Percentiles rank a stretch among this genome's conserved stretches.
Evolutionary conservation across 1,139 yeast genomes (phyloP).

Genomic region (Yamadazyma triangularis): DNA sequence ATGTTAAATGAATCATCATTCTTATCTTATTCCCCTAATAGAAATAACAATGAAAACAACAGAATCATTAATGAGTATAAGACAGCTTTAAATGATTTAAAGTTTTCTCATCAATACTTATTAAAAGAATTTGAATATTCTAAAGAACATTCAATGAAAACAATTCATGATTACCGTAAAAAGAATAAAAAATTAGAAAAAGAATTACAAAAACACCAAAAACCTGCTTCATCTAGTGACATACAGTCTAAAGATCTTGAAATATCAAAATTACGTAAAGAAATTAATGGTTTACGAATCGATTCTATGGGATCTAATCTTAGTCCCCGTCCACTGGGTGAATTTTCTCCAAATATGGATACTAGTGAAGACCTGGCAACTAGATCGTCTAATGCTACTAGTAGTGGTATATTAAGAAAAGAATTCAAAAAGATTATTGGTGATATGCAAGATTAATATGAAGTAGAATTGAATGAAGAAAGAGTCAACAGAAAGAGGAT

Average conservation of each 20-base stretch:
- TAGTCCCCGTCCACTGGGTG: no score
- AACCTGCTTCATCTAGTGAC: conserved; percentile 2
- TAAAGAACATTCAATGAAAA: conserved; percentile 43
- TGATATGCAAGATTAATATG: conserved; percentile 61
- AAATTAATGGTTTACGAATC: conserved; percentile 44
- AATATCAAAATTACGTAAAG: conserved; percentile 41
- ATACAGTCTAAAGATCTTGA: conserved; percentile 40
- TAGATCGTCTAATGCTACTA: conserved; percentile 13
- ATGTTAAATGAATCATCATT: conserved; percentile 23
- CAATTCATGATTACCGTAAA: conserved; percentile 46
- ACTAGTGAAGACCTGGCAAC: conserved; percentile 10
- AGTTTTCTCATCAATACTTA: conserved; percentile 60
- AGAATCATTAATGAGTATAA: conserved; percentile 39
- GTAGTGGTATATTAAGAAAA: conserved; percentile 52
- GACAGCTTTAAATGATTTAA: conserved; percentile 56
- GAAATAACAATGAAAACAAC: conserved; percentile 13
- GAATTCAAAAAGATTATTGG: conserved; percentile 68
- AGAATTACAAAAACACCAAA: conserved; percentile 29
- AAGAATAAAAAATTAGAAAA: conserved; percentile 43
- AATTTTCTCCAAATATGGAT: conserved; percentile 13
- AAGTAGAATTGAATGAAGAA: conserved; percentile 54
- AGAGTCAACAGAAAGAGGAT: conserved; percentile 50
- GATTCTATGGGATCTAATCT: conserved; percentile 20
- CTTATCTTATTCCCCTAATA: conserved; percentile 21
- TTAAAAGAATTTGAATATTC: conserved; percentile 59